Evolutionary conservation across 2,329 filamentous ascomycete species (phyloP).

Genomic region (Botrytis hyacinthi): DNA sequence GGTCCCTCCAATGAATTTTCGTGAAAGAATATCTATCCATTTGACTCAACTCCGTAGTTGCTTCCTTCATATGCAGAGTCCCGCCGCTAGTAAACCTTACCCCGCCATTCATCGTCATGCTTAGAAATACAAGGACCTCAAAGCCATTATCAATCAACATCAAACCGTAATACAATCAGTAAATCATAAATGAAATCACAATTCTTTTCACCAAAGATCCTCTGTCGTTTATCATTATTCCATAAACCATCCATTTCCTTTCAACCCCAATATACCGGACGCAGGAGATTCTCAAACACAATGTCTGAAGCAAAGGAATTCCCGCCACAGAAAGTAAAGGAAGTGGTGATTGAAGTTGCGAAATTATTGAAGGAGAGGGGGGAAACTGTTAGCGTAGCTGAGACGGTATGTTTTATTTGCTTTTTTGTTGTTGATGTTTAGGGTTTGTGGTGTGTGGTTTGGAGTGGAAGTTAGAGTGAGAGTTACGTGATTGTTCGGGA

Average conservation of each 20-base stretch:
- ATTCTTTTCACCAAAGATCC: neutral
- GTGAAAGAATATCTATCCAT: neutral
- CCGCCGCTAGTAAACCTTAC: slow-evolving; percentile 10
- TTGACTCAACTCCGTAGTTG: neutral
- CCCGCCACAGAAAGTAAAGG: slow-evolving; percentile 34
- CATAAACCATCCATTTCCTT: neutral
- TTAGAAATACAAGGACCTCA: slow-evolving; percentile 7
- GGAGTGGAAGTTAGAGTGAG: neutral
- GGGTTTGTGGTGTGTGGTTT: neutral
- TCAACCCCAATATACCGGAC: neutral
- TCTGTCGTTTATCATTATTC: neutral
- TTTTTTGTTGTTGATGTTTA: neutral
- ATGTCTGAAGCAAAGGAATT: slow-evolving; percentile 25
- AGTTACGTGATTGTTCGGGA: neutral
- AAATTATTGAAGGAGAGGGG: slow-evolving; percentile 52
- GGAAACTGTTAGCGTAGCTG: slow-evolving; percentile 59
- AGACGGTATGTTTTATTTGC: slow-evolving; percentile 48
- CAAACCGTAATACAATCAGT: neutral
- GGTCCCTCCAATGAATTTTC: neutral
- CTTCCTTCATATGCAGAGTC: slow-evolving; percentile 9
- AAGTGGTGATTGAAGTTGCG: slow-evolving; percentile 46
- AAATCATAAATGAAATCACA: slow-evolving; percentile 13
- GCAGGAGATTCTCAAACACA: neutral
- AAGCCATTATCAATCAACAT: neutral
- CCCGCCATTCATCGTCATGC: slow-evolving; percentile 18